phyloP scores from a whole-genome alignment of 2,329 filamentous ascomycete genomes.

The Penicillium sp. region DNA sequence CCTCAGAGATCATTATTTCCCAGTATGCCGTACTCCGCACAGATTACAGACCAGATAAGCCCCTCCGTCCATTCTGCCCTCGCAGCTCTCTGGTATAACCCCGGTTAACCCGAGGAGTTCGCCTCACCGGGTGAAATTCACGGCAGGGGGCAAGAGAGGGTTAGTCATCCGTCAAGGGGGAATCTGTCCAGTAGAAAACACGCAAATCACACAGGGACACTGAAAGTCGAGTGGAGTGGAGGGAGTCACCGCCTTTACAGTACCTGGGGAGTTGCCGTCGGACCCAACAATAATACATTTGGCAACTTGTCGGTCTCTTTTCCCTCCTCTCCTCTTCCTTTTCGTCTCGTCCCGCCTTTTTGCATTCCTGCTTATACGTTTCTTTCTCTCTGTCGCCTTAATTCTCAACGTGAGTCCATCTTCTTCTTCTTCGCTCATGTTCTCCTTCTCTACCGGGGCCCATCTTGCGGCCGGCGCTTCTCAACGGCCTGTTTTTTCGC shows the following conservation, averaged over 20 bases:
- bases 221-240: not conserved
- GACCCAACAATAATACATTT: not conserved
- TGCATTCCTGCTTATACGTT: slow-evolving; percentile 2
- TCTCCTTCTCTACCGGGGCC: not conserved
- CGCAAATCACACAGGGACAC: not conserved
- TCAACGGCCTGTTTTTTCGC: slow-evolving; percentile 1
- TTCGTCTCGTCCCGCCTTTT: not conserved
- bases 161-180: not conserved
- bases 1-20: not conserved
- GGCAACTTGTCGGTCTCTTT: not conserved
- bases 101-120: not conserved
- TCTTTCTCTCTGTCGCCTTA: slow-evolving; percentile 1
- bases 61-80: not conserved
- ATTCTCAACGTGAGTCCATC: slow-evolving; percentile 1
- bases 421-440: not conserved
- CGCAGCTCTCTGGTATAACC: not conserved
- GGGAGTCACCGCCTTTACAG: not conserved
- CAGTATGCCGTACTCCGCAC: no score
- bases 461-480: not conserved
- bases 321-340: not conserved
- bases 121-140: slow-evolving; percentile 7
- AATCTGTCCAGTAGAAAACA: not conserved
- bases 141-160: not conserved
- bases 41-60: not conserved
- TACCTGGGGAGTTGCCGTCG: not conserved